Evolutionary conservation across 2,329 filamentous ascomycete species (phyloP).

Genomic region (Cercospora brassicicola): DNA sequence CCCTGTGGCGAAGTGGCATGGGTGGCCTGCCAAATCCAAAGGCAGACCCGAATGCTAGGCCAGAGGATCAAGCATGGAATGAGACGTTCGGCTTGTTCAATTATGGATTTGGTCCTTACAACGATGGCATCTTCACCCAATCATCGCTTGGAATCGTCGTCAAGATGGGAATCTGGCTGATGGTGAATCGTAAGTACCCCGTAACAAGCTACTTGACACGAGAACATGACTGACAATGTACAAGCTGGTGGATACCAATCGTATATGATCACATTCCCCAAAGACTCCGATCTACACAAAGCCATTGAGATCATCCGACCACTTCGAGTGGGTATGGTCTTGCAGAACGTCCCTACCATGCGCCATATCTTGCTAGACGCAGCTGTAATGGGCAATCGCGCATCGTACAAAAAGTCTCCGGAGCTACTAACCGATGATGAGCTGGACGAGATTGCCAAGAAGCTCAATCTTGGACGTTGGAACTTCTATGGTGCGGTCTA

Average conservation of each 20-base stretch:
- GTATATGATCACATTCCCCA: slow-evolving; percentile 48
- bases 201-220: slow-evolving; percentile 44
- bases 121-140: slow-evolving; percentile 42
- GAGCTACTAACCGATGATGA: slow-evolving; percentile 44
- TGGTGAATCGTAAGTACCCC: slow-evolving; percentile 47
- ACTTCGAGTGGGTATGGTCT: slow-evolving; percentile 43
- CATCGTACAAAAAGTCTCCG: slow-evolving; percentile 34
- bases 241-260: slow-evolving; percentile 37
- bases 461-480: slow-evolving; percentile 51
- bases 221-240: background rate
- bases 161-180: slow-evolving; percentile 58
- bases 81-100: slow-evolving; percentile 37
- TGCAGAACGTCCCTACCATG: slow-evolving; percentile 53
- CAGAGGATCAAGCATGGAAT: slow-evolving; percentile 26
- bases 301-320: slow-evolving; percentile 54
- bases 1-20: slow-evolving; percentile 46
- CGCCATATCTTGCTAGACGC: slow-evolving; percentile 50
- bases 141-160: slow-evolving; percentile 41
- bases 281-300: slow-evolving; percentile 52
- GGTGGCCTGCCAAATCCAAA: slow-evolving; percentile 40
- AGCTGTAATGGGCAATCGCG: slow-evolving; percentile 45
- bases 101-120: slow-evolving; percentile 42
- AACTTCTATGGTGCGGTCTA: slow-evolving; percentile 54
- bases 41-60: slow-evolving; percentile 25
- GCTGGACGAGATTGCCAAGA: slow-evolving; percentile 44